Evolutionary conservation across 768 basidiomycete genomes (phyloP), one percentile per base, ranked within the genome.

Genomic region (Suillus brevipes): DNA sequence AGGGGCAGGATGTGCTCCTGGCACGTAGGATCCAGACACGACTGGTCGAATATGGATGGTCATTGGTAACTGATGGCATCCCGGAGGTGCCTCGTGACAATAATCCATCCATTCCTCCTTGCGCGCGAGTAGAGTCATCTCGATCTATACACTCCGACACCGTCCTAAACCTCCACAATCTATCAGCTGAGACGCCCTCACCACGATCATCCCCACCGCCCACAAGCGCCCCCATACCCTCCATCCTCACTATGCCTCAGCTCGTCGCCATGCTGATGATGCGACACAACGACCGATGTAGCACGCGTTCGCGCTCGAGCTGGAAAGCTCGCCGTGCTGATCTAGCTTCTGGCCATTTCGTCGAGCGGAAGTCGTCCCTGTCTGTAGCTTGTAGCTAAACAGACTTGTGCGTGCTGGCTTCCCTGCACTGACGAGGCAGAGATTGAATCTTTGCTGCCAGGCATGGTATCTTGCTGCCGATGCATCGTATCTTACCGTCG

Each of bases 1-100:
- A 69, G n/a, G 69, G 70, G 8, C 77, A 78, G 71, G 80, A 81
- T 60, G 70, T 62, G 40, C 36, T 73, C 47, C 71, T 81, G 63
- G 74, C 70, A 16, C 73, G 75, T 61, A 75, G 64, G 52, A 75
- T 81, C 53, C 74, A 74, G 69, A 69, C 67, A 42, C 71, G 70
- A 31, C 67, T 81, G 42, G 53, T 73, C 23, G 75, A 75, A 10
- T 71, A 74, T 61, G 79, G 80, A 12, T 76, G 73, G 64, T 58
- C 61, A 25, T 43, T 45, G 12, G 20, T 18, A 2, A 25, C n/a
- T 34, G 61, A 53, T 37, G 31, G 28, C 12, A 31, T 56, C 20
- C 40, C 43, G 16, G 38, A 20, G 47, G 3, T 23, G 40, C 20
- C 34, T 40, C 55, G 9, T 28, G 34, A 65, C 37, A 43, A 23